Evolutionary conservation across 371 early-diverging fungal species (phyloP), one percentile per base, ranked within the genome.

Genomic region (Circinella minor): DNA sequence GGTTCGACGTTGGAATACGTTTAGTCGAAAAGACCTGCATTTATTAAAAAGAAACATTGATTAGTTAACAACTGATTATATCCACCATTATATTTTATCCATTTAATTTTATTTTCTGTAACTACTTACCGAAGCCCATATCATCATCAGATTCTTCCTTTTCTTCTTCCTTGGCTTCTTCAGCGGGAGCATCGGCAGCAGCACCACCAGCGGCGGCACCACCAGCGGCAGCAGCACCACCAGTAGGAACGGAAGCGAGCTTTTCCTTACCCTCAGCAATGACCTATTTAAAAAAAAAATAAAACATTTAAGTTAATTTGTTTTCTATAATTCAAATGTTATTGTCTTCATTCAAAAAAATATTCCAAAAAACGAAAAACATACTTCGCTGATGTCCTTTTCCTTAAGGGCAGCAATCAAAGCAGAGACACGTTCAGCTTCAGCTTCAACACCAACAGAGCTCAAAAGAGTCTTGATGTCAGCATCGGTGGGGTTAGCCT

Each of bases 401-500:
- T 95, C 96, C 65, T 87, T 87, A 68, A 98, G 90, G 74, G 92
- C 92, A 69, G 86, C 73, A 70, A 97, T 76, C 82, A 98, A 89
- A 81, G 89, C 82, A 74, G 82, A 82, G 74, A 96, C 70, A 77
- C 94, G 93, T 71, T 86, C 93, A 51, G 77, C 75, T 72, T 98
- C 98, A 70, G 90, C 89, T 75, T 98, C 97, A 72, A 94, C 88
- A 81, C 98, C 98, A 81, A 95, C 98, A 80, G 98, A 88, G 69
- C 89, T 77, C 78, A 98, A 92, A 80, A 98, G 90, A 75, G 83
- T 78, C 84, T 88, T 88, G 91, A 98, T 88, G 78, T 94, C 92
- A 60, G 78, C 86, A 73, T 90, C 92, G 76, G 93, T 77, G 78
- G 98, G 96, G 79, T 89, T 73, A 80, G 88, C 87, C 83, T 95